phyloP scores from a whole-genome alignment of 768 basidiomycete genomes.

The Pleurotus citrinopileatus region DNA sequence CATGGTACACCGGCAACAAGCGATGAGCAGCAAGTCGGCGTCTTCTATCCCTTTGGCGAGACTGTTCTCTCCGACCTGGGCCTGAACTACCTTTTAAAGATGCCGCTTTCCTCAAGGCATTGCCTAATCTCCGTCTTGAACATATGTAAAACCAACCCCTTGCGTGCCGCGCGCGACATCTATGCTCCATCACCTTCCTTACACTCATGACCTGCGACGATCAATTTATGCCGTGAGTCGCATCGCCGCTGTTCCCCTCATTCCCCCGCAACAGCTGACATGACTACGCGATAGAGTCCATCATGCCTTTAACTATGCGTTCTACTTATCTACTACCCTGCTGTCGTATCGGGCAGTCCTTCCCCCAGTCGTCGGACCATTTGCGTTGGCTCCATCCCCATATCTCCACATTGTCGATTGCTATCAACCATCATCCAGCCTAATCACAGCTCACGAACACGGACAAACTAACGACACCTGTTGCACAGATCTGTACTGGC shows the following conservation, averaged over 20 bases:
- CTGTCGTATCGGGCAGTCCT: too few species aligned
- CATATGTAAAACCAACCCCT: constrained; percentile 2
- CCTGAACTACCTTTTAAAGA: neutral
- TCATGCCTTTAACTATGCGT: constrained; percentile 1
- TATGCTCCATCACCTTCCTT: neutral
- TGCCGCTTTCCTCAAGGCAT: neutral
- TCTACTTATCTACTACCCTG: too few species aligned
- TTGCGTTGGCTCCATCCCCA: too few species aligned
- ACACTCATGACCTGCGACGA: constrained; percentile 5
- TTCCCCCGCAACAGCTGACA: neutral
- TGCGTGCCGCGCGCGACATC: neutral
- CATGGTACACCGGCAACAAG: constrained; percentile 64
- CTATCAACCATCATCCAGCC: constrained; percentile 1
- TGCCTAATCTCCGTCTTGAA: neutral
- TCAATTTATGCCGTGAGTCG: constrained; percentile 7
- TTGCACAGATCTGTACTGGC: constrained; percentile 2
- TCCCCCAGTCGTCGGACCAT: too few species aligned
- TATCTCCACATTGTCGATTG: neutral
- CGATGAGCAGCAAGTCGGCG: constrained; percentile 28
- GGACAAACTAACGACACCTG: neutral
- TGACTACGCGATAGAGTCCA: neutral
- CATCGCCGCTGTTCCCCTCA: neutral
- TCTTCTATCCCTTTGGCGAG: neutral
- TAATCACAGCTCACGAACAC: neutral
- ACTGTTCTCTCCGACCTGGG: neutral